Evolutionary conservation across 371 early-diverging fungal species (phyloP), one percentile per base, ranked within the genome.

Genomic region (Apophysomyces trapeziformis): DNA sequence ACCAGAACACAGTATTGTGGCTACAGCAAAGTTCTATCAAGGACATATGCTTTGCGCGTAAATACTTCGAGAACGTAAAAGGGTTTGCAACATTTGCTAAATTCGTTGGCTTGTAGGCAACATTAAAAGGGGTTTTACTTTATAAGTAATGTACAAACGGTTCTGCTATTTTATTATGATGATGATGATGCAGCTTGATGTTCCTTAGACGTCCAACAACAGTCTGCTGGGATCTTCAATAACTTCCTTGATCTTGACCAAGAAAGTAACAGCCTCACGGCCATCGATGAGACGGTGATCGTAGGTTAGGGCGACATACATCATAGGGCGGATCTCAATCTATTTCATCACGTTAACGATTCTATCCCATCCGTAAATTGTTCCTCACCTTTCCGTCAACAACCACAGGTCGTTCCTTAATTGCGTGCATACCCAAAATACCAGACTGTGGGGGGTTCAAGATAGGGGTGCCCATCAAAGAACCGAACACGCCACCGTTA

Each of bases 281-380:
- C 99, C 99, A 76, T 99, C 99, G 75, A 99, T 93, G 65, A 99
- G 74, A 68, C 97, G 93, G 85, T 99, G 99, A 78, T 99, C 98
- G 74, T 99, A 99, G 57, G 99, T 96, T 50, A 99, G 86, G 26
- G 98, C 98, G 67, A 99, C 82, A 74, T 97, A 97, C 99, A 99
- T 99, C 97, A 99, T 97, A 41, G 99, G 99, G 61, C 98, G 94
- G 72, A 94, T 90, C 76, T 93, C 97, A 67, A 93, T 80, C 90
- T 90, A 71, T 38, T 60, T 14, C 6, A 64, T 21, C 56, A 57
- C 26, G 13, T 16, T 43, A 56, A 14, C 13, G 3, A 12, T n/a
- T 16, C 0, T 38, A 32, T 38, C 50, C 21, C 38, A 13, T 36
- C n/a, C 5, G 7, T 8, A 35, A 13, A 32, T 7, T 56, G 36